A percentile compares a stretch with the other conserved stretches of the same genome.
Evolutionary conservation across 1,139 yeast genomes (phyloP).

Genomic region (Taiozyma onychis): DNA sequence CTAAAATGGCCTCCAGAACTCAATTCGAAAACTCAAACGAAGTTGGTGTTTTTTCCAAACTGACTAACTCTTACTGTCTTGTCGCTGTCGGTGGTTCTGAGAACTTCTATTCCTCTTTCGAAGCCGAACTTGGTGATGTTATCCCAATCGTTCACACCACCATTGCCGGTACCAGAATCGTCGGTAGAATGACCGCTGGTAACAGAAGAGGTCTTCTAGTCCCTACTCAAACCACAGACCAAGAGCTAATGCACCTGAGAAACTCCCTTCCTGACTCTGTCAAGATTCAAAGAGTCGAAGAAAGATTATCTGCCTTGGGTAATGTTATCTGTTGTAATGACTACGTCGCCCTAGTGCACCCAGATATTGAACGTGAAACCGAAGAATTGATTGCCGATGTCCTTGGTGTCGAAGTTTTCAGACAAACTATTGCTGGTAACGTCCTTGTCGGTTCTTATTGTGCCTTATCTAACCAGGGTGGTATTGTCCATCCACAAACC

Average conservation of each 20-base stretch:
- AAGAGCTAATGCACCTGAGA: conserved; percentile 95
- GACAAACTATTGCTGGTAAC: conserved; percentile 98
- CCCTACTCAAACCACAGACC: conserved; percentile 98
- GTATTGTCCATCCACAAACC: conserved; percentile 96
- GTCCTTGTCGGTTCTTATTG: conserved; percentile 97
- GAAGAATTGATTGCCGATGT: conserved; percentile 98
- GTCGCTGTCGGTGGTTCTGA: conserved; percentile 98
- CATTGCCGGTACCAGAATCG: conserved; percentile 95
- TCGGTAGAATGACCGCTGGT: conserved; percentile 98
- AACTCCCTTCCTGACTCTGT: conserved; percentile 96
- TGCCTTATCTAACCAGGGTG: conserved; percentile 94
- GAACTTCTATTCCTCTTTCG: conserved; percentile 94
- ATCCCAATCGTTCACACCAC: conserved; percentile 96
- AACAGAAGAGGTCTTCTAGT: conserved; percentile 96
- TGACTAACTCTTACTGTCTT: conserved; percentile 93
- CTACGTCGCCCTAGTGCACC: conserved; percentile 97
- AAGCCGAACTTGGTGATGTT: conserved; percentile 94
- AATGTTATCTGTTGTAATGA: conserved; percentile 98
- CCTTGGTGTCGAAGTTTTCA: conserved; percentile 97
- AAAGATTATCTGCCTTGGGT: conserved; percentile 92
- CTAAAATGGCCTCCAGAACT: conserved; percentile 49
- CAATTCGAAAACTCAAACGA: conserved; percentile 96
- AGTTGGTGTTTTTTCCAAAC: conserved; percentile 95
- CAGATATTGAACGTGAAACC: conserved; percentile 98
- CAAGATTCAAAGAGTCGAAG: conserved; percentile 96